phyloP scores from a whole-genome alignment of 2,329 filamentous ascomycete species.

The Colletotrichum tabaci region DNA sequence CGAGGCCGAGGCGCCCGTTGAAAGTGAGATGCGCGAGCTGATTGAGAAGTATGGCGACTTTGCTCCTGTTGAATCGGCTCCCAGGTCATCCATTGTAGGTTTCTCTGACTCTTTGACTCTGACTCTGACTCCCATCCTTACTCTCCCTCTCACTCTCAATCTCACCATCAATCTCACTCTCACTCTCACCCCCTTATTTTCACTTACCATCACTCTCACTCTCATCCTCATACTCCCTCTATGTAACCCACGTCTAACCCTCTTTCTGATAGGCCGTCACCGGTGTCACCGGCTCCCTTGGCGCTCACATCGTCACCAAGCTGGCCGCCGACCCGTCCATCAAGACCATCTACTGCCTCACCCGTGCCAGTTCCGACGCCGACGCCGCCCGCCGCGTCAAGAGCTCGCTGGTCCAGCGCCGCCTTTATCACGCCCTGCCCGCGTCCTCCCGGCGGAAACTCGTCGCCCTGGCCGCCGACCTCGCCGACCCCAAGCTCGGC shows the following conservation, averaged over 20 bases:
- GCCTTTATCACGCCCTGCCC: conserved; percentile 50
- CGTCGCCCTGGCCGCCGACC: conserved; percentile 53
- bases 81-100: conserved; percentile 22
- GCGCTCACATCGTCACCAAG: conserved; percentile 72
- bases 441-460: conserved; percentile 40
- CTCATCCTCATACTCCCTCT: too few relatives aligned
- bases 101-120: too few relatives aligned
- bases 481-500: conserved; percentile 58
- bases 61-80: neutral
- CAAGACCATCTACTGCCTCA: conserved; percentile 65
- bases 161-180: too few relatives aligned
- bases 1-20: conserved; percentile 46
- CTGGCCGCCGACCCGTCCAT: conserved; percentile 71
- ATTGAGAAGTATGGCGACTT: conserved; percentile 46
- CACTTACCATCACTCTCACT: too few relatives aligned
- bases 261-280: conserved; percentile 63
- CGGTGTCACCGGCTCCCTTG: conserved; percentile 76
- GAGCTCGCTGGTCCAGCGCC: conserved; percentile 49
- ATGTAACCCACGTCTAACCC: neutral
- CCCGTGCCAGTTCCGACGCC: conserved; percentile 56
- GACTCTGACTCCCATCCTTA: too few relatives aligned
- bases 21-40: conserved; percentile 49
- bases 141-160: too few relatives aligned
- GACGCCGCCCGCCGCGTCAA: conserved; percentile 45
- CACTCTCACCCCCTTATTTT: too few relatives aligned